These are phyloP conservation scores for Fusarium nanum DNA, from an alignment of 2,329 filamentous ascomycete genomes.

Conservation along the genomic window DNA sequence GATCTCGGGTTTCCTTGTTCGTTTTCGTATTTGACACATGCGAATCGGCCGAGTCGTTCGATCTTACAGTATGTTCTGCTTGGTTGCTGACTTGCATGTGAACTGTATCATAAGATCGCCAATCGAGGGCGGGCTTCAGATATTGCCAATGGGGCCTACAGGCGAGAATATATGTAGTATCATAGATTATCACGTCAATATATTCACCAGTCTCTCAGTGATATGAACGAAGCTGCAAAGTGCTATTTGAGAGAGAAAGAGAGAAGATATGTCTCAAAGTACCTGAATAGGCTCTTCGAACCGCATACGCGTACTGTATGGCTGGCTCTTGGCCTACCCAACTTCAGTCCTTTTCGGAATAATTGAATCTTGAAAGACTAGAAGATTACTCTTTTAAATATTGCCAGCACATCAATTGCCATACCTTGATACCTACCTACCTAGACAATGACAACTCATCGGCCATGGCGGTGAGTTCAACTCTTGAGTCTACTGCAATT, in stretches of 20 bases:
- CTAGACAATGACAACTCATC: conserved; percentile 33
- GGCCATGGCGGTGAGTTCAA: conserved; percentile 25
- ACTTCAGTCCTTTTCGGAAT: not conserved
- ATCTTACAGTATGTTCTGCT: conserved; percentile 5
- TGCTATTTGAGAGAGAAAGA: not conserved
- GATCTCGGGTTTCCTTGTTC: conserved; percentile 13
- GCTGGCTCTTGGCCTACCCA: conserved; percentile 1
- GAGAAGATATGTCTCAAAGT: no score
- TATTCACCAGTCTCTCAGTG: not conserved
- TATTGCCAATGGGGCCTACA: not conserved
- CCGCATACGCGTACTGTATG: not conserved
- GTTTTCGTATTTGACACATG: conserved; percentile 21
- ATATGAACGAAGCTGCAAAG: not conserved
- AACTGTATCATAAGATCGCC: conserved; percentile 3
- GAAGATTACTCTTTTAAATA: not conserved
- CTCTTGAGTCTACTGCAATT: not conserved
- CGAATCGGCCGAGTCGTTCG: not conserved
- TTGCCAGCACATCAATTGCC: conserved; percentile 29
- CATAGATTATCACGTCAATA: not conserved
- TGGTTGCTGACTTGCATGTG: conserved; percentile 17
- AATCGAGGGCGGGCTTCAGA: not conserved
- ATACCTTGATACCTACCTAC: not conserved
- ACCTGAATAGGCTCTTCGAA: not conserved
- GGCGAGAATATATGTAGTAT: not conserved
- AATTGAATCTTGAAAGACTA: not conserved